Percentiles rank a stretch among this genome's conserved stretches.
Evolutionary conservation across 208 protist species (phyloP).

Genomic region (Acanthamoeba sp.): DNA sequence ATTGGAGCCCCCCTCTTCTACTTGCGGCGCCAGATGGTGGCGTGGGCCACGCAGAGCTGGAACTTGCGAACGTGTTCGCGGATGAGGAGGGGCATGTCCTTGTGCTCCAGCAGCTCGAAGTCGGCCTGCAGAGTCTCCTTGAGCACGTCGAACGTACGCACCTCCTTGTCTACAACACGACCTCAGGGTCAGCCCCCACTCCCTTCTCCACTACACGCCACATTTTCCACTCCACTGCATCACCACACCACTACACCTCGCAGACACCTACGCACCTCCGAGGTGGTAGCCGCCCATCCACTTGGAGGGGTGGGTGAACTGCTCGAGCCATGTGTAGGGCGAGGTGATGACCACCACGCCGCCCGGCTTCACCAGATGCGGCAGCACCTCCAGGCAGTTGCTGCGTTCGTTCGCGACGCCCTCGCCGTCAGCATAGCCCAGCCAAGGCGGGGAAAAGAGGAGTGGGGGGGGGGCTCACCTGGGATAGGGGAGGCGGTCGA

Average conservation of each 20-base stretch:
- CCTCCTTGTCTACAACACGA: not conserved
- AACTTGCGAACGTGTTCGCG: constrained; percentile 85
- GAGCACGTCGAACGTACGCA: constrained; percentile 20
- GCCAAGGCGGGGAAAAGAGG: not conserved
- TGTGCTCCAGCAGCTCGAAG: constrained; percentile 69
- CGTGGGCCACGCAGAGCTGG: constrained; percentile 70
- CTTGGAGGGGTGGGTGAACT: constrained; percentile 70
- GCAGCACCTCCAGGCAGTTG: constrained; percentile 34
- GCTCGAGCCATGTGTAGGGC: constrained; percentile 81
- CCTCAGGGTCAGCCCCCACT: too few relatives aligned
- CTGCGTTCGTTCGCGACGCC: not conserved
- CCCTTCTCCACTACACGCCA: too few relatives aligned
- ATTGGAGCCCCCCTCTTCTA: not conserved
- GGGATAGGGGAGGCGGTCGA: constrained; percentile 79
- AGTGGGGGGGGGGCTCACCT: too few relatives aligned
- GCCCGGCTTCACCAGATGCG: constrained; percentile 78
- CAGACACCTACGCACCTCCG: not conserved
- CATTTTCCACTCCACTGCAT: too few relatives aligned
- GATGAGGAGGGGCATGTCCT: constrained; percentile 82
- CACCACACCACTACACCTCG: too few relatives aligned
- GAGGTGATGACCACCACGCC: constrained; percentile 81
- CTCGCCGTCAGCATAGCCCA: not conserved
- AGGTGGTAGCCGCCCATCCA: constrained; percentile 63
- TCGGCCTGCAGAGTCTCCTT: not conserved
- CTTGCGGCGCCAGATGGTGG: constrained; percentile 74